Percentiles rank a stretch among this genome's conserved stretches.
Conservation (phyloP, 345 rosid species). For the Melaleuca alternifolia region DNA sequence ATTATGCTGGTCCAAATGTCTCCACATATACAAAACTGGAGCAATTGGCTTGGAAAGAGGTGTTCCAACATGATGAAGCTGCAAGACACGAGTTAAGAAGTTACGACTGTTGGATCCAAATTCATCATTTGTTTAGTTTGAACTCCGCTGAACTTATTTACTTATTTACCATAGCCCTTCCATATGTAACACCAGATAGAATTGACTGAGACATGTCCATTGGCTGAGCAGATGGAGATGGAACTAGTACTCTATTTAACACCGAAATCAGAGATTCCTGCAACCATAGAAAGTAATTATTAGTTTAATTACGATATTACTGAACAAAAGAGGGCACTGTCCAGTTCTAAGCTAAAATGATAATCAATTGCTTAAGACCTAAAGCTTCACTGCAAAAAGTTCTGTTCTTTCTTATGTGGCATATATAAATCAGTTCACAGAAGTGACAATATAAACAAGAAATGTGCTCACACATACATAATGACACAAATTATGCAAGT, state of each 20-base stretch:
- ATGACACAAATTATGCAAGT: neutral
- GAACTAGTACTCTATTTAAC: conserved; percentile 42
- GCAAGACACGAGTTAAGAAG: conserved; percentile 6
- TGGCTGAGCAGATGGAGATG: conserved; percentile 36
- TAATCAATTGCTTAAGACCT: neutral
- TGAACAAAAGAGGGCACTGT: neutral
- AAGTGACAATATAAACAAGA: neutral
- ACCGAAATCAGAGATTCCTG: conserved; percentile 58
- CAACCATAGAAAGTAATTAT: neutral
- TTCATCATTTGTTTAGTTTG: neutral
- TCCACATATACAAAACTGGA: conserved; percentile 77
- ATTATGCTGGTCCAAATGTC: conserved; percentile 20
- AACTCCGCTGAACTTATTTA: neutral
- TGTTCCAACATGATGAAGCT: conserved; percentile 66
- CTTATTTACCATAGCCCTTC: conserved; percentile 55
- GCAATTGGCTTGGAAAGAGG: conserved; percentile 44
- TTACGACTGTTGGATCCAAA: neutral
- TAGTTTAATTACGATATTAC: neutral
- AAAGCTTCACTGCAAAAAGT: neutral
- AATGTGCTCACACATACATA: neutral
- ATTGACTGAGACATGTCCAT: conserved; percentile 26
- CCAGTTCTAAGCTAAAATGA: neutral
- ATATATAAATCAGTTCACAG: neutral
- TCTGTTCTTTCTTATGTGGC: neutral
- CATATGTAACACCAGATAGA: conserved; percentile 50